Percentiles rank a stretch among this genome's conserved stretches.
phyloP scores from a whole-genome alignment of 2,329 filamentous ascomycete species.

The Fusarium sp. region DNA sequence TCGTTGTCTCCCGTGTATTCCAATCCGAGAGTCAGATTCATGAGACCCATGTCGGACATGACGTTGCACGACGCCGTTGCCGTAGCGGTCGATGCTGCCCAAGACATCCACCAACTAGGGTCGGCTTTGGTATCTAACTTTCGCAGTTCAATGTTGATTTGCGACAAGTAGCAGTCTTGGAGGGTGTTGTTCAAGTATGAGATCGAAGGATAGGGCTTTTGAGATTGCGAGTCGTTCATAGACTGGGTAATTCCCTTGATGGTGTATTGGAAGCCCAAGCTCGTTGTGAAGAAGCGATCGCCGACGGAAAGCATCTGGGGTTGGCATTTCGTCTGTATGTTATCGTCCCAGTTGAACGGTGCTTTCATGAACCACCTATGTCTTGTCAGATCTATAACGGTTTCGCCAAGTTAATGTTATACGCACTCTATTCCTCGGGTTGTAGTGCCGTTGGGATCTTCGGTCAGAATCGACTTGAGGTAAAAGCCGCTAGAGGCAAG shows the following conservation, averaged over 20 bases:
- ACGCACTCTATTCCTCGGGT: not conserved
- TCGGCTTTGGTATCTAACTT: slow-evolving; percentile 6
- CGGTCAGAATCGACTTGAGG: slow-evolving; percentile 13
- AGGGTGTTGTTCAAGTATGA: slow-evolving; percentile 22
- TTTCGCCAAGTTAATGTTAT: too few species aligned
- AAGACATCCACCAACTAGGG: slow-evolving; percentile 19
- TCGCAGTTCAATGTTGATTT: slow-evolving; percentile 1
- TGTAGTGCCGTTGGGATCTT: slow-evolving; percentile 19
- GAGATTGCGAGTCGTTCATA: not conserved
- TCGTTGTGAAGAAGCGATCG: slow-evolving; percentile 23
- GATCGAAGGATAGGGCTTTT: slow-evolving; percentile 4
- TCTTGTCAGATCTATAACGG: too few species aligned
- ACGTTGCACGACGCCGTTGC: slow-evolving; percentile 19
- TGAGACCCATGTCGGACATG: not conserved
- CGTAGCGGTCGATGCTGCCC: not conserved
- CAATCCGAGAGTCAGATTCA: slow-evolving; percentile 20
- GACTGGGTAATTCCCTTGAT: slow-evolving; percentile 10
- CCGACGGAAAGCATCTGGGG: slow-evolving; percentile 24
- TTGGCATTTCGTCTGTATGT: slow-evolving; percentile 16
- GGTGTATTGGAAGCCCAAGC: slow-evolving; percentile 13
- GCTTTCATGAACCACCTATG: slow-evolving; percentile 30
- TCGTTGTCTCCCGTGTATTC: slow-evolving; percentile 9
- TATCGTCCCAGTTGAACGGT: slow-evolving; percentile 20
- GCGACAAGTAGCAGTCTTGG: slow-evolving; percentile 9
- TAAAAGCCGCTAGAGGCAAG: slow-evolving; percentile 28